Percentiles rank a stretch among this genome's conserved stretches.
These are phyloP conservation scores for Leishmania tarentolae DNA, from an alignment of 208 protist genomes.

Conservation along the genomic window DNA sequence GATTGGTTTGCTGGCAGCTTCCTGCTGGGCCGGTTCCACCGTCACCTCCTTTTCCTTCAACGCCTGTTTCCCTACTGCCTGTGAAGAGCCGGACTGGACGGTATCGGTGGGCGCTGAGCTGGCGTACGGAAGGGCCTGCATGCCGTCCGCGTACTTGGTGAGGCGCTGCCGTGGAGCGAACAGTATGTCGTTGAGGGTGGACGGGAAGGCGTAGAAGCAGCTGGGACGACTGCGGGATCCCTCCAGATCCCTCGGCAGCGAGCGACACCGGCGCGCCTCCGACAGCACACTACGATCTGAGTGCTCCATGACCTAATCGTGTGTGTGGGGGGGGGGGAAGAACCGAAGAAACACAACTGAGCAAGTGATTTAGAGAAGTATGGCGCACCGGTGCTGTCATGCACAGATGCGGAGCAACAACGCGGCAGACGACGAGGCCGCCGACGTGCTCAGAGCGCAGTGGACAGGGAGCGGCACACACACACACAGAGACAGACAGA, in stretches of 20 bases:
- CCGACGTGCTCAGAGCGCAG: no score
- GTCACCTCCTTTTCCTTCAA: background rate
- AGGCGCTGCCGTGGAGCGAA: constrained; percentile 24
- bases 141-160: constrained; percentile 32
- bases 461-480: no score
- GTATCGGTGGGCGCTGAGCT: background rate
- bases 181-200: constrained; percentile 37
- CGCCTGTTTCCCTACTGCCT: background rate
- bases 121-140: constrained; percentile 6
- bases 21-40: background rate
- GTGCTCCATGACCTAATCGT: background rate
- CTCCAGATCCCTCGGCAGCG: constrained; percentile 12
- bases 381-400: background rate
- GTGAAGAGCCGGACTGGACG: background rate
- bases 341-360: background rate
- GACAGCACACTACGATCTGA: background rate
- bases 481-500: background rate
- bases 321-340: background rate
- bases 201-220: constrained; percentile 25
- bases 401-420: background rate
- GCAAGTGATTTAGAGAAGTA: background rate
- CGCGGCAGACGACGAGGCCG: background rate
- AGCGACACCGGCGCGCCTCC: constrained; percentile 21
- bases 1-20: background rate
- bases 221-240: constrained; percentile 7